phyloP scores from a whole-genome alignment of 352 stramenopile genomes.

The Globisporangium heterothallicum region DNA sequence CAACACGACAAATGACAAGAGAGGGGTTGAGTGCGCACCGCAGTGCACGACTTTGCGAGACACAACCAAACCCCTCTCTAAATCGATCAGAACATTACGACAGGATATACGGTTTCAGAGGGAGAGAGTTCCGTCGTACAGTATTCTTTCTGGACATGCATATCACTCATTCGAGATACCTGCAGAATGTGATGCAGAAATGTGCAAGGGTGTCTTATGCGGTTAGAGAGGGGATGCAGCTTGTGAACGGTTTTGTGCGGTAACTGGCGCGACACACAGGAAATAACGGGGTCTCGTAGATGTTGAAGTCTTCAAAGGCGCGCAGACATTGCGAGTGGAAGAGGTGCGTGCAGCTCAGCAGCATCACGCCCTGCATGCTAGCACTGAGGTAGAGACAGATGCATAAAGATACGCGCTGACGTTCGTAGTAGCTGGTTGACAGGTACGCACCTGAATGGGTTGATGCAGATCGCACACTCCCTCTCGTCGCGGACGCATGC shows the following conservation, averaged over 20 bases:
- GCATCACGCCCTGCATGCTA: constrained; percentile 26
- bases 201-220: too few species aligned
- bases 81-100: too few species aligned
- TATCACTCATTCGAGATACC: too few species aligned
- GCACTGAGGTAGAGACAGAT: constrained; percentile 11
- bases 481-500: constrained; percentile 35
- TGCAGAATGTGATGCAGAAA: too few species aligned
- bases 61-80: too few species aligned
- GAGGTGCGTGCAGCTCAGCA: constrained; percentile 77
- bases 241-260: constrained; percentile 3
- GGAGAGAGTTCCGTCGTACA: too few species aligned
- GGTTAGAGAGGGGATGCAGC: neutral
- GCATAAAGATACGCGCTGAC: neutral
- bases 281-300: constrained; percentile 75
- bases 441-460: constrained; percentile 41
- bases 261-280: constrained; percentile 66
- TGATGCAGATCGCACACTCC: constrained; percentile 84
- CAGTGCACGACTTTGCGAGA: too few species aligned
- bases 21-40: neutral
- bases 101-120: too few species aligned
- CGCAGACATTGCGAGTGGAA: constrained; percentile 71
- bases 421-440: neutral
- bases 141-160: too few species aligned
- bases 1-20: constrained; percentile 10
- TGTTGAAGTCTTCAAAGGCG: constrained; percentile 84